These are phyloP conservation scores for Hericium rajendrae DNA, from an alignment of 768 basidiomycete species.

Conservation along the genomic window DNA sequence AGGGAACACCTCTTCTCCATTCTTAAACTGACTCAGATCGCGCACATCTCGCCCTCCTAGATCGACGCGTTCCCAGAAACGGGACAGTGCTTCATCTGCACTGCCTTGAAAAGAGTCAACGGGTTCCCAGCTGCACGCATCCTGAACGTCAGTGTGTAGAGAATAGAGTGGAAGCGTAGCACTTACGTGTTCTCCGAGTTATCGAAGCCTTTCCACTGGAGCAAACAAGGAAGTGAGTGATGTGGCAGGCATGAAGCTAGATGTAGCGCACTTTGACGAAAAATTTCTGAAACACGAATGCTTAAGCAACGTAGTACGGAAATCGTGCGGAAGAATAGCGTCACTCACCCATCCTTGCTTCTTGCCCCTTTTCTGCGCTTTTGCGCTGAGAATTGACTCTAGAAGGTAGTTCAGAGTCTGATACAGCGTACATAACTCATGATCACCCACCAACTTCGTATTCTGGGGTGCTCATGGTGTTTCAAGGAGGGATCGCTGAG, in stretches of 20 bases:
- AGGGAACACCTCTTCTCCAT: slow-evolving; percentile 12
- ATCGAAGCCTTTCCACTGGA: slow-evolving; percentile 13
- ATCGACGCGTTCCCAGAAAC: slow-evolving; percentile 13
- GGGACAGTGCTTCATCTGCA: slow-evolving; percentile 4
- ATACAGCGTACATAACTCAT: neutral
- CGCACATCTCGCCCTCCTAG: slow-evolving; percentile 6
- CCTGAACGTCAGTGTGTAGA: neutral
- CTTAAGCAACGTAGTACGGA: too few relatives aligned
- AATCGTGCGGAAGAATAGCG: too few relatives aligned
- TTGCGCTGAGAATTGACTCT: slow-evolving; percentile 13
- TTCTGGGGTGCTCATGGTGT: slow-evolving; percentile 4
- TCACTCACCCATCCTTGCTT: slow-evolving; percentile 13
- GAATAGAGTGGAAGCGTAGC: neutral
- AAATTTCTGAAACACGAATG: slow-evolving; percentile 8
- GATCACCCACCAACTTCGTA: slow-evolving; percentile 15
- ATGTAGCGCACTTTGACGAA: slow-evolving; percentile 6
- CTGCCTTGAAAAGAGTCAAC: slow-evolving; percentile 8
- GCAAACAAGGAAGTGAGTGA: neutral
- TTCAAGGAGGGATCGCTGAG: neutral
- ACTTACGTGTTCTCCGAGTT: slow-evolving; percentile 12
- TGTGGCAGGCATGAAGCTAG: neutral
- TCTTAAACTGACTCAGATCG: slow-evolving; percentile 7
- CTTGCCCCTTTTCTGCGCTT: slow-evolving; percentile 14
- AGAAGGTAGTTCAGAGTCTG: neutral
- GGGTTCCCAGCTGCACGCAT: slow-evolving; percentile 12